These are phyloP conservation scores for Conringia planisiliqua DNA, from an alignment of 345 rosid genomes.

Conservation along the genomic window DNA sequence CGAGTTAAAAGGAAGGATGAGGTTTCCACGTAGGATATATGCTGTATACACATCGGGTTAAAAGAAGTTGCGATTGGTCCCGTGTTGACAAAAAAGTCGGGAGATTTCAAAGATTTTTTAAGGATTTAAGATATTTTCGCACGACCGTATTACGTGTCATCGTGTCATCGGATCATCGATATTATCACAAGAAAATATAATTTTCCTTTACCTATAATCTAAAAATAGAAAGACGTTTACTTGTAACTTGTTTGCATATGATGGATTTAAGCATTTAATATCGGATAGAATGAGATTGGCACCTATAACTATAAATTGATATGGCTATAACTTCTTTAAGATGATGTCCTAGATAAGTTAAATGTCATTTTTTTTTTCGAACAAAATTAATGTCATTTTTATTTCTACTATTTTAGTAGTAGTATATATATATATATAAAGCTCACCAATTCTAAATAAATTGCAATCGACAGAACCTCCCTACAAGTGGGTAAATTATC, in stretches of 20 bases:
- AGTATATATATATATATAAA: neutral
- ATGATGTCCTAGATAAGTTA: neutral
- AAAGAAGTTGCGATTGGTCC: neutral
- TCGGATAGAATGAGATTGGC: neutral
- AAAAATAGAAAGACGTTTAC: neutral
- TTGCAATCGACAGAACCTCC: neutral
- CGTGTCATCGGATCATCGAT: slow-evolving; percentile 5
- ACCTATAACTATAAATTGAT: neutral
- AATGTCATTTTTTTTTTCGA: too few relatives aligned
- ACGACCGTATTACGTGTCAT: slow-evolving; percentile 30
- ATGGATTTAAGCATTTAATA: neutral
- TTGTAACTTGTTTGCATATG: neutral
- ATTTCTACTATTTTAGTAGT: too few relatives aligned
- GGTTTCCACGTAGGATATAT: slow-evolving; percentile 25
- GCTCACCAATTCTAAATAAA: neutral
- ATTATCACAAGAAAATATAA: neutral
- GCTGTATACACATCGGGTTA: neutral
- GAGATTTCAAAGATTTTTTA: neutral
- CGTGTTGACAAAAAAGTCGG: neutral
- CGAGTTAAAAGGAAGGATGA: neutral
- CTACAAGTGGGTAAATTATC: slow-evolving; percentile 13
- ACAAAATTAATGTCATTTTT: too few relatives aligned
- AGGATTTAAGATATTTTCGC: neutral
- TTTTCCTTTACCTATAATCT: neutral
- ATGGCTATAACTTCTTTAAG: neutral